phyloP scores from a whole-genome alignment of 2,329 filamentous ascomycete genomes.

The Endoconidiophora laricicola region DNA sequence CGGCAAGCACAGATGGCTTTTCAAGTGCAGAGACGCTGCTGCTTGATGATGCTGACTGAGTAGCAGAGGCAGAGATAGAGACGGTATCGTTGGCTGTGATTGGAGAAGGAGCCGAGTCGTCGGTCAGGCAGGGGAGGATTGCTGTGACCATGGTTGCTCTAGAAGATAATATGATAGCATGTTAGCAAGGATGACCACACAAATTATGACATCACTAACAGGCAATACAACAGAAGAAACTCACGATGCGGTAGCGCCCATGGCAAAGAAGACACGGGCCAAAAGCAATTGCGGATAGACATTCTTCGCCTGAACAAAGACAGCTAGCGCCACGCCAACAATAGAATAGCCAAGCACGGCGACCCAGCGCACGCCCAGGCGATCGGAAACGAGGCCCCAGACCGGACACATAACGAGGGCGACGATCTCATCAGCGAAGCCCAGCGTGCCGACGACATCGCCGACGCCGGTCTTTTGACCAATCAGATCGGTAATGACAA shows the following conservation, averaged over 20 bases:
- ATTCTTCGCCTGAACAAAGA: slow-evolving; percentile 73
- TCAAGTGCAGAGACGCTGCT: slow-evolving; percentile 16
- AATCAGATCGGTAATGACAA: slow-evolving; percentile 70
- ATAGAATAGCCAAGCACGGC: slow-evolving; percentile 66
- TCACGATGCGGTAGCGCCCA: slow-evolving; percentile 79
- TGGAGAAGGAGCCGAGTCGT: slow-evolving; percentile 19
- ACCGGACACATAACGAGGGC: slow-evolving; percentile 63
- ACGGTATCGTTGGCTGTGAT: background rate
- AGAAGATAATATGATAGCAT: background rate
- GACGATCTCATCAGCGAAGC: slow-evolving; percentile 71
- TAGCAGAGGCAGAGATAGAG: no score
- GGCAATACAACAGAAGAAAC: slow-evolving; percentile 16
- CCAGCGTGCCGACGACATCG: slow-evolving; percentile 67
- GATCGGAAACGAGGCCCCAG: slow-evolving; percentile 66
- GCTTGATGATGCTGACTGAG: no score
- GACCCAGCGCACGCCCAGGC: slow-evolving; percentile 56
- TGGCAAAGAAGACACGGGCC: slow-evolving; percentile 70
- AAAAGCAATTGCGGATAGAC: slow-evolving; percentile 80
- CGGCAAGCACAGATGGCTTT: slow-evolving; percentile 53
- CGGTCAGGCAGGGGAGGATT: slow-evolving; percentile 58
- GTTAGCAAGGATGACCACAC: background rate
- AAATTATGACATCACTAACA: background rate
- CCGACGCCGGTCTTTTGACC: slow-evolving; percentile 58
- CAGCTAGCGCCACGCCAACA: slow-evolving; percentile 57
- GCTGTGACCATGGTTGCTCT: slow-evolving; percentile 92